Base-by-base conservation (phyloP, 176 grass and related monocot genomes). In the Tillandsia leiboldiana region DNA sequence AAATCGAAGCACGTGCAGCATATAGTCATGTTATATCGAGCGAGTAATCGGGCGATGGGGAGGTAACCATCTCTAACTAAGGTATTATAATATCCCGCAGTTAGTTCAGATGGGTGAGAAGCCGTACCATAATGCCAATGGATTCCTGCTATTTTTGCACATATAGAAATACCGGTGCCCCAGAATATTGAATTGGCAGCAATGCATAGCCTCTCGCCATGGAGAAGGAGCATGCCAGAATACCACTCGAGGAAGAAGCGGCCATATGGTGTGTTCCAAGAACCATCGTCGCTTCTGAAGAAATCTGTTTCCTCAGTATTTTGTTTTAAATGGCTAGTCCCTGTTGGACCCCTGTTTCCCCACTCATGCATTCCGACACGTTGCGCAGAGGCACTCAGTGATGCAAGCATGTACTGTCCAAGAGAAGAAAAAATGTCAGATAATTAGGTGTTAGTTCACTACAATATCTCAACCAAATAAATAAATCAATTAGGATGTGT, bases 181-280 rank as follows among this genome's bases (percentile, higher is more conserved):
- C 69, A 79, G 70, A 91, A 91, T 48, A 87, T 52, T 11, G 66
- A 69, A 74, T 85, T 69, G 51, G 88, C 68, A 14, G 72, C 64
- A 61, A 79, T 74, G 73, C 88, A 91, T 78, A 91, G 72, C 33
- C 88, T 87, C 73, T 91, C 84, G 10, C 84, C 84, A 65, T 91
- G 88, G 42, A 82, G 76, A 48, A 87, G 72, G 56, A 91, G 82
- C 84, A 91, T 80, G 48, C 82, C 84, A 29, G 84, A 87, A 79
- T 91, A 91, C 88, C 88, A 91, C 67, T 91, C 82, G 2, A 91
- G 88, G 66, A 91, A 91, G 79, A 91, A 85, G 1, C 18, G 82
- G 17, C 88, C 84, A 66, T 75, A 85, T 68, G 79, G 69, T 49
- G 79, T 82, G 68, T 91, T 84, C 84, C 88, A 87, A 75, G 82